Conservation (phyloP, 805 yeast species). For the Cyberlindnera euphorbiiphila region DNA sequence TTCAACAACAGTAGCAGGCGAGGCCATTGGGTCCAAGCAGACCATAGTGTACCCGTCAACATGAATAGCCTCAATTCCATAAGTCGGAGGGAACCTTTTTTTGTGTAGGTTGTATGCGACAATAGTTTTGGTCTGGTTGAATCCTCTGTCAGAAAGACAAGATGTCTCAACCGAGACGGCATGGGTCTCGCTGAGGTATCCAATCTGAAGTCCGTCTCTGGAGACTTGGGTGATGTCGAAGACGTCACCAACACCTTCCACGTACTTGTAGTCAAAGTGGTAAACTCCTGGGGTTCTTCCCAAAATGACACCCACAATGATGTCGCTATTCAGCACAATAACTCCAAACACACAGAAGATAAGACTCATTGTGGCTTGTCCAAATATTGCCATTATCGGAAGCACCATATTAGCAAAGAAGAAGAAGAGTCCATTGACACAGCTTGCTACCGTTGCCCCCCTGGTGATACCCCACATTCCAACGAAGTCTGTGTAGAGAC, state of each 20-base stretch:
- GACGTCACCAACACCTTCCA: background rate
- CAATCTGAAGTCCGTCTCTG: background rate
- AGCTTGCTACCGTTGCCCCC: too few species aligned
- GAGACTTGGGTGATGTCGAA: background rate
- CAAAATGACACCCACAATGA: too few species aligned
- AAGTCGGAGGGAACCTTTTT: background rate
- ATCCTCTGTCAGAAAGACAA: background rate
- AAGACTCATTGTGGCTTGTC: too few species aligned
- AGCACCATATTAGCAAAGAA: too few species aligned
- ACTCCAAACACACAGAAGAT: too few species aligned
- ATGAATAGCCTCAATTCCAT: conserved; percentile 3
- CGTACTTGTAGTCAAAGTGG: background rate
- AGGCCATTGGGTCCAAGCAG: background rate
- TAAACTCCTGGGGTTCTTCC: too few species aligned
- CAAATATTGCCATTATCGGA: too few species aligned
- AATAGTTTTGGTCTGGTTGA: background rate
- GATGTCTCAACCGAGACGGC: background rate
- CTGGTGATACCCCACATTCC: too few species aligned
- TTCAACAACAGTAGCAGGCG: background rate
- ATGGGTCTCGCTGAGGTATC: background rate
- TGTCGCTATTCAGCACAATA: too few species aligned
- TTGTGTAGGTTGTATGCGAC: background rate
- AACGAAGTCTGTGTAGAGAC: too few species aligned
- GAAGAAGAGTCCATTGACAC: too few species aligned
- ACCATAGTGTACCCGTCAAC: conserved; percentile 2